phyloP scores from a whole-genome alignment of 495 filamentous ascomycete species.

The Aspergillus nanangensis region DNA sequence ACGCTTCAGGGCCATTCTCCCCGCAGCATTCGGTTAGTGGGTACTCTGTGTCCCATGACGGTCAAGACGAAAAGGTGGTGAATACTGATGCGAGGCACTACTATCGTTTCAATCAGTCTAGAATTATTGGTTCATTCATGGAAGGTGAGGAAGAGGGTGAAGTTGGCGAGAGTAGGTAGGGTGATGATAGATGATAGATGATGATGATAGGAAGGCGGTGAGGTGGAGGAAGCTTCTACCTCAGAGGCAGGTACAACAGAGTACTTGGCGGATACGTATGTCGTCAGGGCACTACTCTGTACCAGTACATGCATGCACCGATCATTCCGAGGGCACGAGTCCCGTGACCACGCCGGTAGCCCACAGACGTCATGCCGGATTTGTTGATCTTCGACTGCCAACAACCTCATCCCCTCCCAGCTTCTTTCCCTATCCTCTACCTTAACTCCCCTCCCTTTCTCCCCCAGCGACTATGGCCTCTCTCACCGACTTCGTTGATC shows the following conservation, averaged over 20 bases:
- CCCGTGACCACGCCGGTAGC: no score
- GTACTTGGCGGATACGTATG: no score
- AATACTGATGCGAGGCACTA: no score
- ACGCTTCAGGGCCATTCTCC: constrained; percentile 72
- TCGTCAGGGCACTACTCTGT: no score
- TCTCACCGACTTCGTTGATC: constrained; percentile 38
- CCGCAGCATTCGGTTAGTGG: constrained; percentile 14
- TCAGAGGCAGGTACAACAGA: no score
- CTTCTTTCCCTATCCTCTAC: constrained; percentile 1
- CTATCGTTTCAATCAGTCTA: no score
- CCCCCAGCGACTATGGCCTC: constrained; percentile 26
- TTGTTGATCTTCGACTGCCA: no score
- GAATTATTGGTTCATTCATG: no score
- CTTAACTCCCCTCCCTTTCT: constrained; percentile 9
- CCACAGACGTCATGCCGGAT: constrained; percentile 13
- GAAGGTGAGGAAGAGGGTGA: neutral
- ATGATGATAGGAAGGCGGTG: neutral
- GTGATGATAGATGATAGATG: neutral
- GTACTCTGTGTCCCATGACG: constrained; percentile 30
- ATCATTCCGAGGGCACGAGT: no score
- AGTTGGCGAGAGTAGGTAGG: neutral
- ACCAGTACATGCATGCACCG: no score
- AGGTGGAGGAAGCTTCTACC: neutral
- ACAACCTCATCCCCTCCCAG: constrained; percentile 4
- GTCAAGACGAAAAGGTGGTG: constrained; percentile 14